Base-by-base conservation (phyloP, 495 filamentous ascomycete genomes). In the Cairneyella variabilis region DNA sequence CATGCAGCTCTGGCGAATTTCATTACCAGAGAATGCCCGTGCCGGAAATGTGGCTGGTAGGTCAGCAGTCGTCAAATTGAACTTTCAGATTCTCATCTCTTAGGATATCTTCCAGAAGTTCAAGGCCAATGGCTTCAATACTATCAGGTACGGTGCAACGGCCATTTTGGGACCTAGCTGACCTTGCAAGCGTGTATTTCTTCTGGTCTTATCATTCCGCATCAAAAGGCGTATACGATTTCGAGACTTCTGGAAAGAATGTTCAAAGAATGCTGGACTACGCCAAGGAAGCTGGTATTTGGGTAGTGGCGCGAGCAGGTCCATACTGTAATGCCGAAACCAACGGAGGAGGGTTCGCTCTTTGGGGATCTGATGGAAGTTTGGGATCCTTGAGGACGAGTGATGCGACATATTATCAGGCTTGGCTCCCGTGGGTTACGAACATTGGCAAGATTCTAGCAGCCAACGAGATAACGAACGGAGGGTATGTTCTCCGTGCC, bases 61-160 rank as follows among this genome's bases (percentile, higher is more conserved):
- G 52, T 41, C 28, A 20, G 12, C 8, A 14, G 6, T 4, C 4
- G 12, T 12, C 27, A 18, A 49, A 47, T 47, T 25, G 12, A 28
- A 11, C 27, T 27, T 3, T 10, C 16, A 48, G 17, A 23, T 16
- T 17, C 41, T 53, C 10, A 50, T 22, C 20, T 36, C 23, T 38
- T 14, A 62, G 26, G 80, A 84, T 62, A 72, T 83, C 32, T 75
- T 84, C 22, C 71, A 84, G 57, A 84, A 84, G 56, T 66, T 82
- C 45, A 69, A 73, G 50, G 77, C 81, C 3, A 76, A 72, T 50
- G 81, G 81, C 0, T 79, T 69, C 53, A 83, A 80, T 59, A 72
- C 79, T 20, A 67, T 79, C 9, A 66, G 63, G 61, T 58, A 58
- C 16, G 25, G 2, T 18, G 14, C 23, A 22, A 26, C 22, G 6